Base-by-base conservation (phyloP, 441 rosid genomes). In the Pelargonium cotyledonis region DNA sequence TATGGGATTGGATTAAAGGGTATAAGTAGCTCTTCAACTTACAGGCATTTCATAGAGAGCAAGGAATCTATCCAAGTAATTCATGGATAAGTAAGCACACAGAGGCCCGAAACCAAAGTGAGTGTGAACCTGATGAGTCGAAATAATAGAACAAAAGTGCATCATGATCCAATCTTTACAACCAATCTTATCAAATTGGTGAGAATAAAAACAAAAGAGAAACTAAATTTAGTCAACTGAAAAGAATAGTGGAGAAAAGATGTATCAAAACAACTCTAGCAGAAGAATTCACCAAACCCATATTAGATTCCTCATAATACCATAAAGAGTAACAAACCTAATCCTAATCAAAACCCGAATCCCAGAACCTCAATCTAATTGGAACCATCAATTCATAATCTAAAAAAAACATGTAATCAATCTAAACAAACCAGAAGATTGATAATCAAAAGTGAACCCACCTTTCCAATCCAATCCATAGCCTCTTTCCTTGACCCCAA, bases 51-150 rank as follows among this genome's bases (percentile, higher is more conserved):
- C 88, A 67, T 84, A 83, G 70, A 81, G 78, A 68, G 94, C 84
- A 53, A 86, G 88, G 78, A 88, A 85, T 73, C 94, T 86, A 72
- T 88, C 94, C 88, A 88, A 71, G 77, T 86, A 88, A 69, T 82
- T 88, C 64, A 85, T 72, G 14, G 94, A 78, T 72, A 88, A 70
- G 76, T 79, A 89, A 2, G 72, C 78, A 78, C 84, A 89, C 41
- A 86, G 87, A 23, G 95, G 91, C 62, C 90, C 91, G 71, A 89
- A 89, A 40, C 80, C 81, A 73, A 84, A 87, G 82, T 84, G 86
- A n/a, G 85, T 75, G 79, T 79, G 81, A 80, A 75, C 90, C 95
- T 89, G 86, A 74, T 70, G 65, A 73, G 49, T 47, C 68, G 76
- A 77, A 23, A 51, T 14, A 3, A 51, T 14, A 51, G 15, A 51